Base-by-base conservation (phyloP, 2,329 filamentous ascomycete genomes). In the Mollisia scopiformis region DNA sequence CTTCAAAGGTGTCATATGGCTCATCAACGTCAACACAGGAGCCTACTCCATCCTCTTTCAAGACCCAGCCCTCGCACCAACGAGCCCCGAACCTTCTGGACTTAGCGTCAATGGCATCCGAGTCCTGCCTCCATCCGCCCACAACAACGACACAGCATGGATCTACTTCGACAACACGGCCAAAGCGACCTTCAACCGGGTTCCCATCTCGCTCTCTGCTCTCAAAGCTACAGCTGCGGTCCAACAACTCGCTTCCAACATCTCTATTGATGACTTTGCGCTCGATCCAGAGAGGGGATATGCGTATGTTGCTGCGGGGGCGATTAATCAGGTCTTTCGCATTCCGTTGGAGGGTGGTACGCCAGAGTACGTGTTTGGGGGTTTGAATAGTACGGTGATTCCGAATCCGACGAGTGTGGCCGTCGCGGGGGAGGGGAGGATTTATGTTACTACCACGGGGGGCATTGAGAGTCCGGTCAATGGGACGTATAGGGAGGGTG, bases 1-100 rank as follows among this genome's bases (percentile, higher is more conserved):
- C 2, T 14, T 63, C 8, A 54, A 46, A 2, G 72, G 73, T 21
- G 28, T 62, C 1, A 59, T 73, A 10, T 72, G 66, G 63, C 61
- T 67, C 23, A 53, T 76, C 10, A 11, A 43, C 39, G 39, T 62
- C 73, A 39, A 66, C 23, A 49, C 23, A 10, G 25, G 23, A 4
- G 11, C 1, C 2, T 49, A 28, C 21, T 28, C 6, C 21, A 28
- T 28, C 46, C 19, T 31, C 4, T 25, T 49, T 4, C 2, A 28
- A n/a, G 46, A n/a, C 3, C 23, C 23, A 16, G 46, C 28, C 21
- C 28, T 49, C 23, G 16, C n/a, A n/a, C n/a, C n/a, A n/a, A 28
- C 10, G 16, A 49, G n/a, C 23, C 46, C 11, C 16, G 46, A 3
- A 49, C 28, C 11, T 11, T 25, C 39, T 2, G 31, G n/a, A 6